Evolutionary conservation across 108 stramenopile genomes (phyloP).

Genomic region (Ochromonas danica): DNA sequence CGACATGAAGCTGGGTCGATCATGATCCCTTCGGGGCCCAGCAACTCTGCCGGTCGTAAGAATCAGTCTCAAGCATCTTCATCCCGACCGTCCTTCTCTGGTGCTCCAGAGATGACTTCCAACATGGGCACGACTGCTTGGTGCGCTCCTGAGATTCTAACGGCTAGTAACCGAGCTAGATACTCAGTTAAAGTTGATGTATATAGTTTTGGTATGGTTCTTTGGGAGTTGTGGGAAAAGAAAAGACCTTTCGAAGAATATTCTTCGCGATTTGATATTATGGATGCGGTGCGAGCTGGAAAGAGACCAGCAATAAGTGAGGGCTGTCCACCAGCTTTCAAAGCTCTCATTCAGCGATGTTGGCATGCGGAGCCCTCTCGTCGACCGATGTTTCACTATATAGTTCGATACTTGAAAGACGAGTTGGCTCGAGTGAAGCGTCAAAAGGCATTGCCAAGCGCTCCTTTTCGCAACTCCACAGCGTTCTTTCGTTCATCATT

Average conservation of each 20-base stretch:
- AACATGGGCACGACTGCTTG: slow-evolving; percentile 51
- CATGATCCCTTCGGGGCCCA: neutral
- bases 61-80: neutral
- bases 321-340: slow-evolving; percentile 16
- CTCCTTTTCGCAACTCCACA: neutral
- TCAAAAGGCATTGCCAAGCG: neutral
- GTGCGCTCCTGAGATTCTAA: slow-evolving; percentile 48
- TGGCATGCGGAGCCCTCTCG: slow-evolving; percentile 28
- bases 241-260: slow-evolving; percentile 50
- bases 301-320: slow-evolving; percentile 12
- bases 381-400: slow-evolving; percentile 26
- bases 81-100: neutral
- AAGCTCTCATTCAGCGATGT: slow-evolving; percentile 30
- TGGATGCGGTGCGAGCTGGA: slow-evolving; percentile 42
- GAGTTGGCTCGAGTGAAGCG: slow-evolving; percentile 30
- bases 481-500: neutral
- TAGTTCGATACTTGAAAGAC: slow-evolving; percentile 33
- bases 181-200: slow-evolving; percentile 47
- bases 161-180: slow-evolving; percentile 29
- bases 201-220: slow-evolving; percentile 47
- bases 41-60: neutral
- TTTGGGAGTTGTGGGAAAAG: slow-evolving; percentile 54
- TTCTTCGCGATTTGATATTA: slow-evolving; percentile 50
- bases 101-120: slow-evolving; percentile 38
- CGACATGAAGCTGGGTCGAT: neutral